Evolutionary conservation across 768 basidiomycete species (phyloP), one percentile per base, ranked within the genome.

Genomic region (Agaricus bisporus): DNA sequence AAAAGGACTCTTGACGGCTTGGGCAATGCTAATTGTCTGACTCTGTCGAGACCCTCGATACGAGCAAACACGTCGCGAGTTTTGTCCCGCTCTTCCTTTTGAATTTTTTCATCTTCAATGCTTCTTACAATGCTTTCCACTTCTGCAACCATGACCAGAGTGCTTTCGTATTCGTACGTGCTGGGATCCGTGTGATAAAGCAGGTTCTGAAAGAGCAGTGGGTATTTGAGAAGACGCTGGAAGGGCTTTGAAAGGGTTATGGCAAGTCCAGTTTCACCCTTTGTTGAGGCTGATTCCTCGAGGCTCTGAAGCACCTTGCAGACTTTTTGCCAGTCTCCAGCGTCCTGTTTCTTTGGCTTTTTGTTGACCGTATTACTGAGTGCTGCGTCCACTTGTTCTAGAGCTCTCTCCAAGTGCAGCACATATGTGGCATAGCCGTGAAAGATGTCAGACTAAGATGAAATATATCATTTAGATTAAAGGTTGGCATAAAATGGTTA

Each of bases 21-120:
- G 1, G 95, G 95, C 25, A 91, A 74, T 41, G 92, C 92, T 41
- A 99, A 75, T 63, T 95, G 93, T 67, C 86, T 86, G 66, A 92
- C 93, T 65, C 90, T 92, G 66, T 98, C 94, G 46, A 99, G 70
- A 2, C 95, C 95, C 55, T 99, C 97, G 28, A 99, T 98, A 7
- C 97, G 84, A 4, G 95, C 97, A 60, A 97, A 90, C 2, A 91
- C 87, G 66, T 99, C 95, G 12, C 95, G 77, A 3, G 95, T 97
- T 73, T 88, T 89, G 70, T 97, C 92, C 29, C 95, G 83, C 66
- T 95, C 93, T 65, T 98, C 95, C 68, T 92, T 91, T 66, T 90
- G 88, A 51, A 93, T 89, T 75, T 98, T 98, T 74, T 99, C 94
- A 62, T 98, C 95, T 68, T 99, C 95, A 52, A 99, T 98, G 57